These are phyloP conservation scores for Colletotrichum siamense DNA, from an alignment of 2,329 filamentous ascomycete species.

Conservation along the genomic window DNA sequence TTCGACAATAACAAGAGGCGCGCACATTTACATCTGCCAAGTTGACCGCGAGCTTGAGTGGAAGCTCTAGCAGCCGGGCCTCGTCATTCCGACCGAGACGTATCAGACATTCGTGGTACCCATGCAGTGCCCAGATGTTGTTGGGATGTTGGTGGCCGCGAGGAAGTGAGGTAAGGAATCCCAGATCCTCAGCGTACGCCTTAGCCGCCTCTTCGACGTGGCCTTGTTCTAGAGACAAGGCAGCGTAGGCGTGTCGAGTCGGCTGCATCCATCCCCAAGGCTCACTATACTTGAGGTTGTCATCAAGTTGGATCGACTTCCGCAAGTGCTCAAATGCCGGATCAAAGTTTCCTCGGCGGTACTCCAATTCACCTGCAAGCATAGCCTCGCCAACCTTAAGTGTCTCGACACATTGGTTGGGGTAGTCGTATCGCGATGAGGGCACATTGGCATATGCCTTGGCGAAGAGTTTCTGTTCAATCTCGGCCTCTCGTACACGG, in stretches of 20 bases:
- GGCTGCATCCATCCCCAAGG: slow-evolving; percentile 84
- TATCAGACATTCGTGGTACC: slow-evolving; percentile 72
- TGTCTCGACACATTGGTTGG: slow-evolving; percentile 69
- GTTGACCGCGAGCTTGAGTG: slow-evolving; percentile 27
- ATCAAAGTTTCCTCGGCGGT: slow-evolving; percentile 64
- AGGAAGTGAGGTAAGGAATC: slow-evolving; percentile 61
- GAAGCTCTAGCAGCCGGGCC: slow-evolving; percentile 34
- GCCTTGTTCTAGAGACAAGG: slow-evolving; percentile 71
- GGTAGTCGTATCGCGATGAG: slow-evolving; percentile 67
- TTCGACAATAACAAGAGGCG: slow-evolving; percentile 40
- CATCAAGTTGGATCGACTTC: slow-evolving; percentile 64
- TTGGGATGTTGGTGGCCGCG: slow-evolving; percentile 71
- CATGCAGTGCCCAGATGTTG: slow-evolving; percentile 79
- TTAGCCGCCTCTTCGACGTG: slow-evolving; percentile 57
- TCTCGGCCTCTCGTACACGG: slow-evolving; percentile 57
- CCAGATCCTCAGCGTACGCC: slow-evolving; percentile 67
- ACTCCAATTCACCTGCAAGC: slow-evolving; percentile 76
- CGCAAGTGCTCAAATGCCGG: slow-evolving; percentile 64
- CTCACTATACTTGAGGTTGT: slow-evolving; percentile 71
- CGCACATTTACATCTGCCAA: slow-evolving; percentile 34
- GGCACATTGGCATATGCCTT: slow-evolving; percentile 58
- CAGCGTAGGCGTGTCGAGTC: slow-evolving; percentile 72
- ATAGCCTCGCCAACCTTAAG: slow-evolving; percentile 67
- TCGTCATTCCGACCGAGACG: slow-evolving; percentile 52
- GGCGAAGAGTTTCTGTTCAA: slow-evolving; percentile 55